These are phyloP conservation scores for Moniliella sp. DNA, from an alignment of 1,284 basidiomycete genomes.

Conservation along the genomic window DNA sequence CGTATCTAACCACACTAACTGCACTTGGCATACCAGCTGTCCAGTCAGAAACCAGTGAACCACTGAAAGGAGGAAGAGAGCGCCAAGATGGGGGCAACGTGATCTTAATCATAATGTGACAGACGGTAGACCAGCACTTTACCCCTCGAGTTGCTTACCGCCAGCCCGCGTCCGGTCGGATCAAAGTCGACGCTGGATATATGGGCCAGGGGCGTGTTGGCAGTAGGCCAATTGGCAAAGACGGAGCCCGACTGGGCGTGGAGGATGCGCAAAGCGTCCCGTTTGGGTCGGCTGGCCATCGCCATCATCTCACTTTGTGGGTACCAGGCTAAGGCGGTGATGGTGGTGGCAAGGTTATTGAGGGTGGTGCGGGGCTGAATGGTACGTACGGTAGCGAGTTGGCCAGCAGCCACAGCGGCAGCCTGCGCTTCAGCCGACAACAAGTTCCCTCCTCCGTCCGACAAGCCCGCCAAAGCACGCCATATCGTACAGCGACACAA, in stretches of 20 bases:
- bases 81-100: too few species aligned
- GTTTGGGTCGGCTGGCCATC: constrained; percentile 64
- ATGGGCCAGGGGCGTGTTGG: constrained; percentile 68
- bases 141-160: constrained; percentile 68
- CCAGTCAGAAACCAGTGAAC: too few species aligned
- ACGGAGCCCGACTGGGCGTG: constrained; percentile 61
- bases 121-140: constrained; percentile 69
- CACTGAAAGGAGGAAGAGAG: too few species aligned
- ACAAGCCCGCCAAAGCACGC: too few species aligned
- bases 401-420: background rate
- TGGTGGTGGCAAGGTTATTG: constrained; percentile 66
- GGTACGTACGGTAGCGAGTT: background rate
- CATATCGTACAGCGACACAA: constrained; percentile 73
- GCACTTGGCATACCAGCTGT: too few species aligned
- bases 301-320: constrained; percentile 69
- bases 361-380: constrained; percentile 50
- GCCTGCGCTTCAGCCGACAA: too few species aligned
- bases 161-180: constrained; percentile 56
- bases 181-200: constrained; percentile 71
- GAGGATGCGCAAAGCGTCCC: constrained; percentile 69
- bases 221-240: constrained; percentile 88
- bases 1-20: too few species aligned
- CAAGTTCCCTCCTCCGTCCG: too few species aligned
- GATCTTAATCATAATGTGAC: constrained; percentile 17
- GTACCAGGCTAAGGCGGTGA: constrained; percentile 64